A percentile compares a stretch with the other conserved stretches of the same genome.
Evolutionary conservation across 2,329 filamentous ascomycete genomes (phyloP).

Genomic region (Talaromyces verruculosus): DNA sequence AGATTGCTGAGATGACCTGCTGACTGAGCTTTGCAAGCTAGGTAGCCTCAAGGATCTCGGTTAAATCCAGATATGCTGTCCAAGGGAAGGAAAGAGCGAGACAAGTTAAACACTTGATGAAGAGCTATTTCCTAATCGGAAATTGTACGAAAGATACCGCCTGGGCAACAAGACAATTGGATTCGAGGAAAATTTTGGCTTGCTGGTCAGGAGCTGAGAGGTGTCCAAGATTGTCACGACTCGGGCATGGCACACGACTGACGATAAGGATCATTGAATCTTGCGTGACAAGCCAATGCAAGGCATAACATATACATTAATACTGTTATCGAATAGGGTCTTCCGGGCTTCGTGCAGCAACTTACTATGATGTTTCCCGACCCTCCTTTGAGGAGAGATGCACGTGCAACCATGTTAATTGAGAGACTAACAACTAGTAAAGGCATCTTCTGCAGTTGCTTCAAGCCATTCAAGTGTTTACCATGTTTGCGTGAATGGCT

Average conservation of each 20-base stretch:
- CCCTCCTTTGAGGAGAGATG: neutral
- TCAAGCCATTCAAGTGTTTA: too few species aligned
- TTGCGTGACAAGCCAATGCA: too few species aligned
- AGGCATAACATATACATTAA: neutral
- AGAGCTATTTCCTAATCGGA: neutral
- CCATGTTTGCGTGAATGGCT: too few species aligned
- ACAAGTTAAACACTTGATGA: neutral
- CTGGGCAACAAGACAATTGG: neutral
- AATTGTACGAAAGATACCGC: neutral
- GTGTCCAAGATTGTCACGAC: conserved; percentile 11
- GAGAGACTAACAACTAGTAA: neutral
- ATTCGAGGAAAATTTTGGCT: neutral
- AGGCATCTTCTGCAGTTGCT: neutral
- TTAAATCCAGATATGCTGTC: neutral
- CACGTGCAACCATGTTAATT: neutral
- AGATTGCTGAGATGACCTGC: neutral
- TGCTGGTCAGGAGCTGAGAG: neutral
- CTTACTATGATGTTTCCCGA: too few species aligned
- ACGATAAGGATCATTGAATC: neutral
- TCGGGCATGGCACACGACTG: neutral
- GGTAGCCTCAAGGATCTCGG: neutral
- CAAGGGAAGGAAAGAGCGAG: neutral
- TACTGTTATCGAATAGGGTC: neutral
- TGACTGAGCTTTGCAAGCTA: neutral
- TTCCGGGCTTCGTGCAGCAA: too few species aligned